phyloP scores from a whole-genome alignment of 1,284 basidiomycete species.

The Ustilago lituana region DNA sequence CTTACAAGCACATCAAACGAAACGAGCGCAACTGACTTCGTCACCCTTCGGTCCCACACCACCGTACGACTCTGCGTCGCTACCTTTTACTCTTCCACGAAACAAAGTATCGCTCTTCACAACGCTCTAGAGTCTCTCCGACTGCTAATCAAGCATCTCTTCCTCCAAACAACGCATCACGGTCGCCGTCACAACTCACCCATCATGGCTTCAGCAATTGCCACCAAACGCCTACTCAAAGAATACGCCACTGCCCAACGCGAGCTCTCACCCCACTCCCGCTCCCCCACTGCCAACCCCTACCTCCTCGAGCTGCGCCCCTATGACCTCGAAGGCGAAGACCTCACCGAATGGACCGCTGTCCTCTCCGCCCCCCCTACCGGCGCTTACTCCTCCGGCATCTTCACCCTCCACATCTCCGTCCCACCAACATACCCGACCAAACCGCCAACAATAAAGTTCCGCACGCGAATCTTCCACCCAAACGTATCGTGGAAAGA shows the following conservation, averaged over 20 bases:
- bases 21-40: no score
- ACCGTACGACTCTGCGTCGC: no score
- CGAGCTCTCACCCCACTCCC: conserved; percentile 21
- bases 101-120: no score
- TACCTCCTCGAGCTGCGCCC: conserved; percentile 56
- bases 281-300: conserved; percentile 30
- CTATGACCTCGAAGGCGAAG: conserved; percentile 50
- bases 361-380: conserved; percentile 39
- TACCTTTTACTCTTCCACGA: no score
- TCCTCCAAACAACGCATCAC: no score
- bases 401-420: conserved; percentile 51
- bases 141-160: no score
- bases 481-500: conserved; percentile 63
- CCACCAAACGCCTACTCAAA: conserved; percentile 51
- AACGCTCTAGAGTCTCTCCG: no score
- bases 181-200: no score
- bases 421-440: conserved; percentile 59
- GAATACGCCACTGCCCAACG: conserved; percentile 41
- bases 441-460: conserved; percentile 62
- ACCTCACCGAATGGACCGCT: conserved; percentile 62
- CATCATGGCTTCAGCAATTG: conserved; percentile 29
- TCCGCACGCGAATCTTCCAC: conserved; percentile 62
- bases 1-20: no score
- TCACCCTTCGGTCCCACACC: no score
- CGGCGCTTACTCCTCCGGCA: conserved; percentile 45